A percentile compares a stretch with the other conserved stretches of the same genome.
Conservation (phyloP, 176 grass and related monocot species). For the Raddia guianensis region DNA sequence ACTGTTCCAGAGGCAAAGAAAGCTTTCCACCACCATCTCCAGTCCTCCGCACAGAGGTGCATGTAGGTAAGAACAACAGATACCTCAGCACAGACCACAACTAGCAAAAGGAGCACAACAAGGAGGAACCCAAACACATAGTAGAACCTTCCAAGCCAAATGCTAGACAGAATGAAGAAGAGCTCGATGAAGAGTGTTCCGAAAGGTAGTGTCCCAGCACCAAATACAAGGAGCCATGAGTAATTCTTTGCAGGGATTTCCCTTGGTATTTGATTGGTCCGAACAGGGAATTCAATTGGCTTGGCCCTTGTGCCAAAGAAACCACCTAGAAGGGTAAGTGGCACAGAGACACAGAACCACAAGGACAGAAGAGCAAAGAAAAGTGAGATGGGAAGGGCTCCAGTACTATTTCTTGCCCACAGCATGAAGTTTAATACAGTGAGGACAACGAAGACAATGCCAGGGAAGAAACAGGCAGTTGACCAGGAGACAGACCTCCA, state of each 20-base stretch:
- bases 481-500: slow-evolving; percentile 89
- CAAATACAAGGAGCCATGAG: slow-evolving; percentile 77
- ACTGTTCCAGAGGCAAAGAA: slow-evolving; percentile 81
- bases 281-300: slow-evolving; percentile 74
- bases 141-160: slow-evolving; percentile 90
- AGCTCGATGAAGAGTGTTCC: slow-evolving; percentile 91
- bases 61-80: slow-evolving; percentile 94
- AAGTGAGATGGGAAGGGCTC: slow-evolving; percentile 82
- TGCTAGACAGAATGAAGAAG: slow-evolving; percentile 91
- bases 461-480: slow-evolving; percentile 88
- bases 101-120: slow-evolving; percentile 70
- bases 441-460: slow-evolving; percentile 74
- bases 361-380: slow-evolving; percentile 77
- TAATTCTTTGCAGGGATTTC: slow-evolving; percentile 80
- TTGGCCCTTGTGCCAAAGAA: slow-evolving; percentile 74
- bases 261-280: slow-evolving; percentile 88
- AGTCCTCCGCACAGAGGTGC: slow-evolving; percentile 85
- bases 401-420: slow-evolving; percentile 81
- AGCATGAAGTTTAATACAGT: slow-evolving; percentile 80
- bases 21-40: slow-evolving; percentile 96
- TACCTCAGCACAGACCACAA: slow-evolving; percentile 87
- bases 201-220: slow-evolving; percentile 85
- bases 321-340: slow-evolving; percentile 84
- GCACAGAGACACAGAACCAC: slow-evolving; percentile 93
- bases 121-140: slow-evolving; percentile 92